Evolutionary conservation across 768 basidiomycete species (phyloP), one percentile per base, ranked within the genome.

Genomic region (Pisolithus sp.): DNA sequence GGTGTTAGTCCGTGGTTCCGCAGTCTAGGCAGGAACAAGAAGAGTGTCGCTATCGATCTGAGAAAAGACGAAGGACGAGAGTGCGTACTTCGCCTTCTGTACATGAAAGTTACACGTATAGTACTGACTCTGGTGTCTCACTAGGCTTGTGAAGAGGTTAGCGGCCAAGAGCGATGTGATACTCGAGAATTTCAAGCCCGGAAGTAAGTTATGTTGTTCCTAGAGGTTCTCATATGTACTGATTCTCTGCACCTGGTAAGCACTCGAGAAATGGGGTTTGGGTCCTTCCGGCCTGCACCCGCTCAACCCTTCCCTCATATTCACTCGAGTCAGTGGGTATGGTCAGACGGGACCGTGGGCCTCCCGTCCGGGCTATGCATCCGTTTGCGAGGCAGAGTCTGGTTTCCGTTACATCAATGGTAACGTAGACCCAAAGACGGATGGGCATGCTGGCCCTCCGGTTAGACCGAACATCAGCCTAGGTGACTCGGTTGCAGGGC

Each of bases 301-400:
- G n/a, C 80, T 82, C 54, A 94, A 95, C 59, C 87, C 91, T 0
- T 84, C 82, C 48, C 77, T 97, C 52, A 89, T 97, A 59, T 93
- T 90, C 62, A 95, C 93, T 7, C 90, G 93, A 55, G 82, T 87
- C 20, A 84, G 83, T 55, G 85, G 85, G 7, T 87, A 85, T 56
- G 85, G 85, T 3, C 85, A 87, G 59, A 85, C 82, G 0, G 85
- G 85, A 2, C 84, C 85, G 20, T 86, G 84, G 85, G 75, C 81
- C 0, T 74, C 78, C 18, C 76, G 83, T 10, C 83, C 84, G 5
- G 84, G 85, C 18, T 87, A 82, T 54, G 84, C 85, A 2, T 83
- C 85, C 5, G 84, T 87, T 3, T 87, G 85, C 56, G 85, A 87
- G 68, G 85, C 83, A 0, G 83, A 87, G 53, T 82, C 84, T 2